Percentiles rank a stretch among this genome's conserved stretches.
phyloP scores from a whole-genome alignment of 768 basidiomycete species.

The Lactarius pseudohatsudake region DNA sequence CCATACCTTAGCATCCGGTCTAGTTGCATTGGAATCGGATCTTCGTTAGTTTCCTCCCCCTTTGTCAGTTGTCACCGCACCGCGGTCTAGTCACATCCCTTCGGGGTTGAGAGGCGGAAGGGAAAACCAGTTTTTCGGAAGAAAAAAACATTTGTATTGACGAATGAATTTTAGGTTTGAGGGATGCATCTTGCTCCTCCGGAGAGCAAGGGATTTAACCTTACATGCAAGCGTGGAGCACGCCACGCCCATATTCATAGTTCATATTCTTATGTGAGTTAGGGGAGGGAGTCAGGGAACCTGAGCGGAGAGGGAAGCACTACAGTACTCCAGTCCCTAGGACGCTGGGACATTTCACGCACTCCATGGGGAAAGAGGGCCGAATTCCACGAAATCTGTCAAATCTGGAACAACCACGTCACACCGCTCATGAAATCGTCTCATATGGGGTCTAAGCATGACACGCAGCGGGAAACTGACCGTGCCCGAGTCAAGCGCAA shows the following conservation, averaged over 20 bases:
- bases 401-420: slow-evolving; percentile 24
- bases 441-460: slow-evolving; percentile 4
- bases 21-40: slow-evolving; percentile 12
- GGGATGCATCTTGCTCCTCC: slow-evolving; percentile 1
- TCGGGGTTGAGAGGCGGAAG: neutral
- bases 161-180: neutral
- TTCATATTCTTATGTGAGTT: neutral
- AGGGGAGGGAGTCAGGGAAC: slow-evolving; percentile 2
- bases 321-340: slow-evolving; percentile 8
- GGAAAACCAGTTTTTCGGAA: neutral
- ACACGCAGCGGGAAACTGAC: slow-evolving; percentile 10
- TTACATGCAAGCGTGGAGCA: slow-evolving; percentile 5
- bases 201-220: slow-evolving; percentile 5
- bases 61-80: neutral
- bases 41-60: neutral
- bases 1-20: neutral
- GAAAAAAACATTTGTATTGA: neutral
- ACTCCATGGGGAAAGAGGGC: slow-evolving; percentile 25
- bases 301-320: slow-evolving; percentile 7
- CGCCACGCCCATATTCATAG: slow-evolving; percentile 7
- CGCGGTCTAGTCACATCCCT: slow-evolving; percentile 5
- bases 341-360: slow-evolving; percentile 9
- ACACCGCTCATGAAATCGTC: slow-evolving; percentile 16
- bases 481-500: slow-evolving; percentile 7
- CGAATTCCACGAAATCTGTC: slow-evolving; percentile 19